Evolutionary conservation across 2,329 filamentous ascomycete species (phyloP), one percentile per base, ranked within the genome.

Genomic region (Colletotrichum gloeosporioides): DNA sequence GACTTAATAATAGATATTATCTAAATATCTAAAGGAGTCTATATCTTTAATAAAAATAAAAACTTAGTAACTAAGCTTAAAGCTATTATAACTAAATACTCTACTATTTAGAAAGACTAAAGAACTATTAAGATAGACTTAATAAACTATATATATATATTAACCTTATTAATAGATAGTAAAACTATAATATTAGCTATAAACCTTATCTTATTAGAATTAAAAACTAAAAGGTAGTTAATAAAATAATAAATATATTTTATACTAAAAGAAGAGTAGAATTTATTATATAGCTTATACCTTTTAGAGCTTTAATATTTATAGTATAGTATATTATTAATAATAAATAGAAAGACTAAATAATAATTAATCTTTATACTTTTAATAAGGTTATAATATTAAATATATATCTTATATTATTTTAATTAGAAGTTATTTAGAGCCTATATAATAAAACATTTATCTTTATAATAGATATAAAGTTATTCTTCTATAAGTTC

Each of bases 1-100:
- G 3, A 44, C 39, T 6, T 44, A 44, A n/a, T 44, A 44, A 8
- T 8, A n/a, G 10, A 10, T 44, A 44, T 3, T n/a, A n/a, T 44
- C 1, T 44, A 44, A 44, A n/a, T n/a, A 44, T 0, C 1, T 44
- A 44, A n/a, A 44, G 0, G 0, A 16, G 2, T 44, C 0, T 44
- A 44, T 44, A 44, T n/a, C 0, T 44, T 44, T 44, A 44, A 44
- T 44, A 44, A 44, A 18, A 44, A 9, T 44, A 18, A 44, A n/a
- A 0, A 44, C 0, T 9, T 44, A 44, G 4, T 44, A 44, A 13
- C 2, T 44, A 44, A 44, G 18, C 4, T 44, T 44, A 44, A 16
- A 3, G 16, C 16, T 44, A 44, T 44, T 44, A 18, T 44, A 44
- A 2, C 16, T 18, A 18, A 44, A 6, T 44, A 36, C 0, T 0